These are phyloP conservation scores for Lentinula raphanica DNA, from an alignment of 768 basidiomycete genomes.

Conservation along the genomic window DNA sequence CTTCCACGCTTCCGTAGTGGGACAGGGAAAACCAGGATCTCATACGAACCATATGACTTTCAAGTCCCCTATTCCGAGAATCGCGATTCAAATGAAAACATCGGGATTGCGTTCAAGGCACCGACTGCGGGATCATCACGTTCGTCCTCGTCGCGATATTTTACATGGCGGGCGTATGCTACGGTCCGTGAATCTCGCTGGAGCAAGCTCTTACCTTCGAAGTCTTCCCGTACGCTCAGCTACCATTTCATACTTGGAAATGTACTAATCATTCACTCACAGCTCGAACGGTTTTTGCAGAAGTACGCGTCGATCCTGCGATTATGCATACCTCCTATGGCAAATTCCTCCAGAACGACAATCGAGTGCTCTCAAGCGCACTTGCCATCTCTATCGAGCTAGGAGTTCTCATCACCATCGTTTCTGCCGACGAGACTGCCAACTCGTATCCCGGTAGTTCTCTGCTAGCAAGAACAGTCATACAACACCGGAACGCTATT, in stretches of 20 bases:
- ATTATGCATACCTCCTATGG: constrained; percentile 31
- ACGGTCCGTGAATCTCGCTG: constrained; percentile 14
- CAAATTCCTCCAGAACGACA: constrained; percentile 23
- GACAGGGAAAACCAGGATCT: constrained; percentile 3
- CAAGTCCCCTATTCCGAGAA: constrained; percentile 5
- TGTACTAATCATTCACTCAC: not conserved
- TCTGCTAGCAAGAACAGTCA: not conserved
- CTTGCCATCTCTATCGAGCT: constrained; percentile 37
- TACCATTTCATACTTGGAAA: not conserved
- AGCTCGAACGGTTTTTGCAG: constrained; percentile 26
- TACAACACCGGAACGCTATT: not conserved
- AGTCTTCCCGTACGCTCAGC: constrained; percentile 19
- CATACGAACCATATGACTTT: constrained; percentile 33
- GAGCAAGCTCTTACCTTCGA: constrained; percentile 8
- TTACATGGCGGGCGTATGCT: constrained; percentile 27
- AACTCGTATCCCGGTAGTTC: not conserved
- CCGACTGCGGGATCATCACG: constrained; percentile 8
- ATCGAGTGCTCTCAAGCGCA: constrained; percentile 30
- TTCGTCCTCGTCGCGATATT: constrained; percentile 9
- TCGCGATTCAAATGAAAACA: not conserved
- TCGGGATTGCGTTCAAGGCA: constrained; percentile 13
- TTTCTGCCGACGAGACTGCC: not conserved
- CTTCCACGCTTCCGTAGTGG: constrained; percentile 22
- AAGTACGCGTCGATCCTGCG: constrained; percentile 31
- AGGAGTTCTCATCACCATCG: constrained; percentile 29